These are phyloP conservation scores for Cutaneotrichosporon cavernicola DNA, from an alignment of 1,284 basidiomycete species.

Conservation along the genomic window DNA sequence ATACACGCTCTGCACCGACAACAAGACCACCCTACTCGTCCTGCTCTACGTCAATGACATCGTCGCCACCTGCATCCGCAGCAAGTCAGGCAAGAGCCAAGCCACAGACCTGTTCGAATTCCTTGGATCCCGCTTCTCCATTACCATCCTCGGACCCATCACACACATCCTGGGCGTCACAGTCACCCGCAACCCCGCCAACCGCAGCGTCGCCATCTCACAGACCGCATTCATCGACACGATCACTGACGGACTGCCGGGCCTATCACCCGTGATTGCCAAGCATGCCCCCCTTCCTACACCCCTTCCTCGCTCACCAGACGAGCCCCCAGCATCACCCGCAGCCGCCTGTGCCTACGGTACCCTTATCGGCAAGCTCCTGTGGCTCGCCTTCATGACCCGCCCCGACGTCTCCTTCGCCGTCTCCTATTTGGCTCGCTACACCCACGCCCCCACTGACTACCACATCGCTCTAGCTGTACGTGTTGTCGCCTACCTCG, in stretches of 20 bases:
- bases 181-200: constrained; percentile 41
- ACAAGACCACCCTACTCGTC: constrained; percentile 15
- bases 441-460: background rate
- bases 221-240: too few species aligned
- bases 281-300: too few species aligned
- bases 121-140: constrained; percentile 24
- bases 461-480: background rate
- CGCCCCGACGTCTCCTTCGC: too few species aligned
- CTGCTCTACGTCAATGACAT: constrained; percentile 26
- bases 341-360: too few species aligned
- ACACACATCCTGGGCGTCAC: constrained; percentile 33
- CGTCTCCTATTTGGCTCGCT: too few species aligned
- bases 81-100: constrained; percentile 4
- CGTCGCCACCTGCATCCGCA: constrained; percentile 13
- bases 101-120: constrained; percentile 34
- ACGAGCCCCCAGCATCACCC: too few species aligned
- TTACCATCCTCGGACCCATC: constrained; percentile 35
- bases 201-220: constrained; percentile 25
- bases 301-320: too few species aligned
- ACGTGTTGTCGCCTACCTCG: background rate
- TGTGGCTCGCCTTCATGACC: too few species aligned
- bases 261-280: too few species aligned
- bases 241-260: too few species aligned
- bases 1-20: constrained; percentile 28
- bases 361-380: too few species aligned